These are phyloP conservation scores for Rhododendron mucronatum DNA, from an alignment of 148 eudicot species.

Conservation along the genomic window DNA sequence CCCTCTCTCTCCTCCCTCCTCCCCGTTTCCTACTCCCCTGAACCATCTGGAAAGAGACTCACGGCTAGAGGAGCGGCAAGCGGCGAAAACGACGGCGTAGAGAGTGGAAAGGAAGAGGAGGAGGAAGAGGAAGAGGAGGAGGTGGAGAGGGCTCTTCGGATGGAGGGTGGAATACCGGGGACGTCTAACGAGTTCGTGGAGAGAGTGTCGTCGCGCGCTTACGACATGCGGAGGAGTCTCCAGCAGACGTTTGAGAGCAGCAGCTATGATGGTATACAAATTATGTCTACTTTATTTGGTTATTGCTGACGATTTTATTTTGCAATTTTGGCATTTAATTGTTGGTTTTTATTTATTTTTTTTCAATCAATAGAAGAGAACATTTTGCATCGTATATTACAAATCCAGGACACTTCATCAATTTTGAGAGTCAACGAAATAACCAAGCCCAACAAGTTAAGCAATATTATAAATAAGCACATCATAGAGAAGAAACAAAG, in stretches of 20 bases:
- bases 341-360: background rate
- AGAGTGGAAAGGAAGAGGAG: background rate
- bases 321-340: background rate
- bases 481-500: no score
- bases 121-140: background rate
- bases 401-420: no score
- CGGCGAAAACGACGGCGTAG: conserved; percentile 22
- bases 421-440: no score
- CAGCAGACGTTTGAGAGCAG: conserved; percentile 70
- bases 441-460: no score
- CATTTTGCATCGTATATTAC: no score
- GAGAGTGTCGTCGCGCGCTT: conserved; percentile 93
- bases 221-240: conserved; percentile 77
- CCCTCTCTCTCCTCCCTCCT: conserved; percentile 13
- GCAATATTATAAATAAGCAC: no score
- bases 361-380: no score
- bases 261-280: conserved; percentile 74
- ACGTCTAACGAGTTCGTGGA: conserved; percentile 72
- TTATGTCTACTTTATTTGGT: no score
- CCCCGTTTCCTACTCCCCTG: background rate
- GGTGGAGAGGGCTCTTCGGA: conserved; percentile 63
- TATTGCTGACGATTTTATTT: background rate
- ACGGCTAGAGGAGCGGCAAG: conserved; percentile 22
- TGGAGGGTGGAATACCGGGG: conserved; percentile 87
- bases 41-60: conserved; percentile 19